These are phyloP conservation scores for Pisolithus orientalis DNA, from an alignment of 768 basidiomycete genomes.

Conservation along the genomic window DNA sequence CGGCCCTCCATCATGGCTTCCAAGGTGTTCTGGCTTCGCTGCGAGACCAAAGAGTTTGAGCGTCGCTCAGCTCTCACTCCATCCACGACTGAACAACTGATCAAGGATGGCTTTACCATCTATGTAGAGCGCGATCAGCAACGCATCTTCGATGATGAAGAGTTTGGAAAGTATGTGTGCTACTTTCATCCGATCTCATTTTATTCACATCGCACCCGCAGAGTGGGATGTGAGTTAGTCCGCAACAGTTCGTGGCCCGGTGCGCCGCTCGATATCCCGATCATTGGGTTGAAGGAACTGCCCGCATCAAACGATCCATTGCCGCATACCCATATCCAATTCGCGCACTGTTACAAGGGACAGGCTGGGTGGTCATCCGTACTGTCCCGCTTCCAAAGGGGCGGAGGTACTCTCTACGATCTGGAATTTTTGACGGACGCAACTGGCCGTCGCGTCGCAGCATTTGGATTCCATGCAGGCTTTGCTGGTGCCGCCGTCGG, in stretches of 20 bases:
- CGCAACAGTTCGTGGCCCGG: conserved; percentile 84
- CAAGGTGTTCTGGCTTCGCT: conserved; percentile 76
- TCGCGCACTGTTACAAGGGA: conserved; percentile 95
- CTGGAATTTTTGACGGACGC: conserved; percentile 91
- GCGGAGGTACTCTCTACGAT: conserved; percentile 85
- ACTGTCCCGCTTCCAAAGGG: conserved; percentile 78
- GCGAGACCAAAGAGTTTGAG: conserved; percentile 96
- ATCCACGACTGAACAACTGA: conserved; percentile 78
- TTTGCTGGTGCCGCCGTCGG: conserved; percentile 97
- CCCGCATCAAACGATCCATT: conserved; percentile 75
- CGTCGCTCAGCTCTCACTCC: conserved; percentile 90
- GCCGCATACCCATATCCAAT: conserved; percentile 94
- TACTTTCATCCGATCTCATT: conserved; percentile 3
- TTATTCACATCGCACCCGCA: conserved; percentile 24
- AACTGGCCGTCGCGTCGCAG: conserved; percentile 84
- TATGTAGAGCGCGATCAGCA: conserved; percentile 90
- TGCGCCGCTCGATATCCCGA: conserved; percentile 68
- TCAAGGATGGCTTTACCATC: conserved; percentile 87
- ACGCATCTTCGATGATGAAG: conserved; percentile 88
- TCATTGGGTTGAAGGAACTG: conserved; percentile 97
- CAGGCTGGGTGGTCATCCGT: conserved; percentile 91
- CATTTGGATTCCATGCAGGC: conserved; percentile 97
- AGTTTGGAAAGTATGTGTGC: conserved; percentile 80
- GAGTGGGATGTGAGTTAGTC: conserved; percentile 86
- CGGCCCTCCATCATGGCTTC: neutral